Evolutionary conservation across 129 eudicot genomes (phyloP), one percentile per base, ranked within the genome.

Genomic region (Cynara cardunculus): DNA sequence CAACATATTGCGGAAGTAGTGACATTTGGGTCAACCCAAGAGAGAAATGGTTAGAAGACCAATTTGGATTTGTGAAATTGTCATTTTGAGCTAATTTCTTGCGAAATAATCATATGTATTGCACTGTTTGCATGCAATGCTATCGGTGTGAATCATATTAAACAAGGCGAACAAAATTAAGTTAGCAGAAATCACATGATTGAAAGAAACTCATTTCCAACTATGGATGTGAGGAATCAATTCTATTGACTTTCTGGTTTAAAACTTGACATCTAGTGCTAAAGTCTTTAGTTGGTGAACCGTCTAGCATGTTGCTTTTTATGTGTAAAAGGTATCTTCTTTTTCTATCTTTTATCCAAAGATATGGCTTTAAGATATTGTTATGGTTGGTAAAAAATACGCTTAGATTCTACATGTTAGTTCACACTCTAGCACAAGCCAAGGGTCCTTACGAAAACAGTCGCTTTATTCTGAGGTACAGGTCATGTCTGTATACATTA

Each of bases 211-310:
- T 32, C 71, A 18, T 16, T 35, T 56, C 49, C 72, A 71, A 25
- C 31, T 61, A 34, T 3, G 18, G 37, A 64, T 25, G 78, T 16
- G 68, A 26, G 68, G 27, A 81, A 74, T 74, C 69, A 41, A 21
- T 26, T 73, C 68, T 81, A 5, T 81, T 62, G 67, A 75, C 73
- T 81, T 81, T 73, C 28, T 25, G 22, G 73, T 64, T 81, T 80
- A 62, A 66, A 66, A 12, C 65, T 25, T 32, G 19, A 77, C 65
- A 35, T 65, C 39, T 77, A 66, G 80, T 24, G 56, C 73, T 18
- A 5, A 31, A 65, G 72, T 64, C 41, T 25, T 24, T 25, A 77
- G 73, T 77, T 56, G 59, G 73, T 74, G 74, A 66, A 39, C 27
- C 39, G 26, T 16, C 34, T 25, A 66, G 16, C 66, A 39, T 37